Evolutionary conservation across 2,329 filamentous ascomycete genomes (phyloP), one percentile per base, ranked within the genome.

Genomic region (Sordariomycetes sp.): DNA sequence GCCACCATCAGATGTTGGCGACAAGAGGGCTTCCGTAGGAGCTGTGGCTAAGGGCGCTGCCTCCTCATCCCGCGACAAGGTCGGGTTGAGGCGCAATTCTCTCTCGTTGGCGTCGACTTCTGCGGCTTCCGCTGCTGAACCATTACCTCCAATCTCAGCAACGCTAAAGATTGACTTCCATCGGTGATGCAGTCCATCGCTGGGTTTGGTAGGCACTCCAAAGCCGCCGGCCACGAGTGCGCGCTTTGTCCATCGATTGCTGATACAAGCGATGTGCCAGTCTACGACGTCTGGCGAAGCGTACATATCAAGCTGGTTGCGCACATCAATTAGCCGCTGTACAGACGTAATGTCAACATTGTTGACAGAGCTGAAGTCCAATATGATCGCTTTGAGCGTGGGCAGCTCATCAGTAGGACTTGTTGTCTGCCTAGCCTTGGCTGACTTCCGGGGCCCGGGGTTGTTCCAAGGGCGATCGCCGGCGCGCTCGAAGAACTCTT

Each of bases 391-490:
- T 53, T 85, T 86, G 33, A 94, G 72, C 0, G 75, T 80, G 1
- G 87, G 82, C n/a, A 79, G 64, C 38, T 68, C 24, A 66, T 53
- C 48, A 6, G 12, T 17, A 38, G 21, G 10, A 49, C 46, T 2
- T 29, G 33, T 18, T 49, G 49, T 51, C 12, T 51, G 47, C 33
- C 60, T 73, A 21, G 73, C 70, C 17, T 27, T 31, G 29, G 37
- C 21, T 9, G 54, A 47, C 31, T 50, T 51, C 17, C 50, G 44
- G 20, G 85, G 83, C 33, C 86, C 87, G 0, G 90, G 86, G 51
- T 95, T 85, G 49, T 95, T 96, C 92, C 92, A 96, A 1, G 92
- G 88, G 8, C 88, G 74, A 53, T 98, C 90, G 16, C 83, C 83
- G 3, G 65, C 68, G 4, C 70, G 69, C 5, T 65, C 58, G 47